Conservation (phyloP, 352 stramenopile species). For the Globisporangium camurandrum region DNA sequence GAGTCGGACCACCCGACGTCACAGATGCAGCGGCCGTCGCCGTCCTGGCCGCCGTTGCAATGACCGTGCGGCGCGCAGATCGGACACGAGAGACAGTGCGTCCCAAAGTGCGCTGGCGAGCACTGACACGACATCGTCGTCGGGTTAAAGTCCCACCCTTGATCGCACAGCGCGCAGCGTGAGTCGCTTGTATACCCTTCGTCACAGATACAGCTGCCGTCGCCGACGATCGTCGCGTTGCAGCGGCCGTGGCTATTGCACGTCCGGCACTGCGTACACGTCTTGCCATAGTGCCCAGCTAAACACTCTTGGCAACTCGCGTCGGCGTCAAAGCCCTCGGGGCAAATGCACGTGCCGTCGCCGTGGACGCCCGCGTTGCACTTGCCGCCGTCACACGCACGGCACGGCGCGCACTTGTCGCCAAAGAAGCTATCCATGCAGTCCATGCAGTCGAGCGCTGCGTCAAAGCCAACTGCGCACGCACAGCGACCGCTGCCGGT, state of each 20-base stretch:
- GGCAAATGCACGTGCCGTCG: conserved; percentile 75
- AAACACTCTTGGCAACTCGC: conserved; percentile 72
- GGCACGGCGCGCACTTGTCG: conserved; percentile 55
- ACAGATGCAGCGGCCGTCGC: conserved; percentile 80
- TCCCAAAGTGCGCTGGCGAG: conserved; percentile 71
- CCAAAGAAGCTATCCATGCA: conserved; percentile 83
- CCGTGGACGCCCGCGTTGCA: conserved; percentile 77
- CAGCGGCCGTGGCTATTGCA: conserved; percentile 81
- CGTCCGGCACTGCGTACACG: conserved; percentile 67
- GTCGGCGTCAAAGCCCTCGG: conserved; percentile 64
- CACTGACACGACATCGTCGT: conserved; percentile 85
- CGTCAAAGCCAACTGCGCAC: conserved; percentile 79
- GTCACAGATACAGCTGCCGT: conserved; percentile 77
- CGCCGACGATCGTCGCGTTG: conserved; percentile 56
- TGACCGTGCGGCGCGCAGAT: conserved; percentile 81
- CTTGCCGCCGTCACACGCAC: conserved; percentile 67
- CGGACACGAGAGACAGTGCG: conserved; percentile 71
- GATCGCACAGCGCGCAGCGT: conserved; percentile 69
- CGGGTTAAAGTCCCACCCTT: conserved; percentile 85
- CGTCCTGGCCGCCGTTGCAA: conserved; percentile 76
- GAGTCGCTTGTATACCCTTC: conserved; percentile 74
- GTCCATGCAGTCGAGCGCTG: conserved; percentile 63
- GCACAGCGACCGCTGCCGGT: conserved; percentile 73
- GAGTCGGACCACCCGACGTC: conserved; percentile 81
- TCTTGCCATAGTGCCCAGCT: conserved; percentile 61